Evolutionary conservation across 73 alveolate genomes (phyloP).

Genomic region (Paramecium octaurelia): DNA sequence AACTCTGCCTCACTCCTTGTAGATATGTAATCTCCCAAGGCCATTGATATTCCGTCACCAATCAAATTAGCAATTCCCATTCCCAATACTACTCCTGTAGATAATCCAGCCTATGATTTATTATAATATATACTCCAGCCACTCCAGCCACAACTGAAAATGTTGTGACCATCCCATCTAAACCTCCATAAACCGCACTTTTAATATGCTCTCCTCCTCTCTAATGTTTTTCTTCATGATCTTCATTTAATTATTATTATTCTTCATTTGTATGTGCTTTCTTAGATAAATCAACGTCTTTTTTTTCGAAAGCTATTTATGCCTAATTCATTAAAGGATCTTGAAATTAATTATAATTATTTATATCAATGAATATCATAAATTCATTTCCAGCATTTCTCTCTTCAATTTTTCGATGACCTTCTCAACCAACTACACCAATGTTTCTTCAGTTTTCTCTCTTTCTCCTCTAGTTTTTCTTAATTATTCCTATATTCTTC

Average conservation of each 20-base stretch:
- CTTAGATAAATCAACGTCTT: constrained; percentile 31
- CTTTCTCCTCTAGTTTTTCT: constrained; percentile 55
- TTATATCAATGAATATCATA: constrained; percentile 5
- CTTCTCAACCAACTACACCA: constrained; percentile 51
- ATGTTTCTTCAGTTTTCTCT: constrained; percentile 58
- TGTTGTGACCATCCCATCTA: constrained; percentile 61
- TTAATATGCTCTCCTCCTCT: constrained; percentile 54
- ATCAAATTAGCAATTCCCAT: constrained; percentile 59
- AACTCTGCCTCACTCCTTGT: constrained; percentile 55
- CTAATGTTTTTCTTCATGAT: constrained; percentile 40
- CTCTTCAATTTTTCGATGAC: constrained; percentile 59
- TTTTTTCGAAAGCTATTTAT: constrained; percentile 19
- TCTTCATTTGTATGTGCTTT: constrained; percentile 20
- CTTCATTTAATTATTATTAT: background rate
- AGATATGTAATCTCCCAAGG: constrained; percentile 58
- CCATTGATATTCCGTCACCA: constrained; percentile 64
- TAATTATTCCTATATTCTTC: constrained; percentile 46
- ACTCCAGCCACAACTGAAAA: constrained; percentile 61
- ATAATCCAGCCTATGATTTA: constrained; percentile 33
- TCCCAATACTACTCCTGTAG: constrained; percentile 38
- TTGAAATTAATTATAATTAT: background rate
- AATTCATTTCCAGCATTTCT: constrained; percentile 62
- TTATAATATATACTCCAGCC: background rate
- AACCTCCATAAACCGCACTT: constrained; percentile 64
- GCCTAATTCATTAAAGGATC: constrained; percentile 32